Conservation (phyloP, 345 rosid species). For the Turritis glabra region DNA sequence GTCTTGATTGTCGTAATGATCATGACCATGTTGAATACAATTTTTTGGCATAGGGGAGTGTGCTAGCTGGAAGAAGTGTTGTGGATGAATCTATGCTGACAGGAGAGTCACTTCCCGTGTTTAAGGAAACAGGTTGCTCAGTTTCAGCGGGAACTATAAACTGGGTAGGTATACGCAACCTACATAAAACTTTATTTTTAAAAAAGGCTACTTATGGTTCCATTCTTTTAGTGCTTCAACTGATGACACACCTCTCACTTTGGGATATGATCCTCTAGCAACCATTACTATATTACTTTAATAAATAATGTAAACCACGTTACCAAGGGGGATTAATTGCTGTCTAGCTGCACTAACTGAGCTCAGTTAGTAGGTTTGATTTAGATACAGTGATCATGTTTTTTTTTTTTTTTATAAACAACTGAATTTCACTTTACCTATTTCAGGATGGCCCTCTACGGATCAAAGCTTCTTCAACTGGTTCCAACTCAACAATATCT, state of each 20-base stretch:
- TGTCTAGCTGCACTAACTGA: neutral
- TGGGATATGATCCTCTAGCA: neutral
- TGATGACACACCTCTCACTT: neutral
- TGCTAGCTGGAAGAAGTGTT: conserved; percentile 91
- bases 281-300: neutral
- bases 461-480: conserved; percentile 79
- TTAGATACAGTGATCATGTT: neutral
- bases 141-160: conserved; percentile 96
- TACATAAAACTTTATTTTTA: neutral
- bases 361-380: neutral
- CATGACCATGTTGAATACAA: conserved; percentile 26
- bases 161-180: conserved; percentile 56
- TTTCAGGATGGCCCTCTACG: conserved; percentile 95
- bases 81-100: conserved; percentile 99
- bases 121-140: conserved; percentile 67
- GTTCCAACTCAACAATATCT: conserved; percentile 83
- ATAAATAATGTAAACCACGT: neutral
- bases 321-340: neutral
- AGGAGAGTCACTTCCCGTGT: conserved; percentile 93
- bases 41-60: conserved; percentile 59
- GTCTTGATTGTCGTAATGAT: conserved; percentile 7
- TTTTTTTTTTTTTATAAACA: neutral
- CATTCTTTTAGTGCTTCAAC: neutral
- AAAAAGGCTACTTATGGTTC: neutral
- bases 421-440: conserved; percentile 18